Evolutionary conservation across 495 filamentous ascomycete species (phyloP), one percentile per base, ranked within the genome.

Genomic region (Tricharina praecox): DNA sequence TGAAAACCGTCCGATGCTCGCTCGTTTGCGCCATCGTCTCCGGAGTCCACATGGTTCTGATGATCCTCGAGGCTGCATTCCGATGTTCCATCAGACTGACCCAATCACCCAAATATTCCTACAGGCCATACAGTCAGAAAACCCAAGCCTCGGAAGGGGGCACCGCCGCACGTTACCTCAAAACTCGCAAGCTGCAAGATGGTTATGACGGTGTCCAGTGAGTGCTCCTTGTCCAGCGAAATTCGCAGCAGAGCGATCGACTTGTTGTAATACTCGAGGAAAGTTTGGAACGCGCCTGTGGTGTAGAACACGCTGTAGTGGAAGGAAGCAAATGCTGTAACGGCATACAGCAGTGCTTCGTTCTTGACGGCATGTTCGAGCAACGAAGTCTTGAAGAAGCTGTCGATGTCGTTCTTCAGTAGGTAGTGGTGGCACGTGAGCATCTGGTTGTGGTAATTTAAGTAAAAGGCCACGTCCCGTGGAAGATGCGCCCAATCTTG

Each of bases 71-170:
- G 1, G 90, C 88, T 4, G 88, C 90, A 63, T 78, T 87, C 62
- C 94, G 86, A 63, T 97, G 90, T 25, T 84, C 81, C 58, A 88
- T 75, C 35, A 95, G 69, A 56, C 88, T 94, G 44, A 85, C 74
- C 83, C 83, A 95, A 58, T 97, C 90, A 7, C 90, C 90, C 47
- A 94, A 72, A 55, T 82, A 90, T 66, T 95, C 90, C 88, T 96
- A 56, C 20, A 53, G 37, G 19, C 8, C 5, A 7, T 16, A 7
- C 5, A 39, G 19, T 39, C 36, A 39, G 19, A 45, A 34, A 19
- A 10, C 47, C 19, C 18, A 45, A 34, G 25, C 16, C 47, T 47
- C 35, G 44, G 37, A 19, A 18, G 10, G 21, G 2, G n/a, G n/a
- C 11, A 21, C 10, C n/a, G n/a, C 3, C 10, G 16, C 1, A 40